Percentiles rank a stretch among this genome's conserved stretches.
Conservation (phyloP, 352 stramenopile genomes). For the Phytophthora pinifolia region DNA sequence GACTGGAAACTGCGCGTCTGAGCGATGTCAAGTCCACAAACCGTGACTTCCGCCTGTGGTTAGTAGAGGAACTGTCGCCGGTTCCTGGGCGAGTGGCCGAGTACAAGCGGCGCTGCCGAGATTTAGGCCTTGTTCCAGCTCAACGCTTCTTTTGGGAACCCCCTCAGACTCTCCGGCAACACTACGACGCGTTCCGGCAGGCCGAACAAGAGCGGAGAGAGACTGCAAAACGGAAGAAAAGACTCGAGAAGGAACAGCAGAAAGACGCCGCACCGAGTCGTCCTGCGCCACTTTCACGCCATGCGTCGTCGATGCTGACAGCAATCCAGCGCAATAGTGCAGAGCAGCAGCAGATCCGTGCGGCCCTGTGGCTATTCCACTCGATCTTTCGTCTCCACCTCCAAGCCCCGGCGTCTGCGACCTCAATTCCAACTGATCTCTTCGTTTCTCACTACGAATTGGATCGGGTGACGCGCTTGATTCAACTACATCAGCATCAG, state of each 20-base stretch:
- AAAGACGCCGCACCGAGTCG: constrained; percentile 3
- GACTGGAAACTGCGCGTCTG: constrained; percentile 33
- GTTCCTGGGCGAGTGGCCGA: not conserved
- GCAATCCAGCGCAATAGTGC: constrained; percentile 15
- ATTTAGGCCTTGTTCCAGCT: constrained; percentile 13
- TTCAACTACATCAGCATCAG: constrained; percentile 35
- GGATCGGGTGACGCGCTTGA: constrained; percentile 26
- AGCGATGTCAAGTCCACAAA: constrained; percentile 29
- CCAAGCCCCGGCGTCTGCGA: not conserved
- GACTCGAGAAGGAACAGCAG: constrained; percentile 10
- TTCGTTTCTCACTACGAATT: constrained; percentile 48
- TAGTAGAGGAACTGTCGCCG: constrained; percentile 24
- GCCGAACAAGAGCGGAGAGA: constrained; percentile 20
- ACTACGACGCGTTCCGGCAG: constrained; percentile 19
- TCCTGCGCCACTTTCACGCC: constrained; percentile 19
- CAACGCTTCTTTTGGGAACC: constrained; percentile 34
- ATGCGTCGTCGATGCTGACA: constrained; percentile 26
- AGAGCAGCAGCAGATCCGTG: constrained; percentile 17
- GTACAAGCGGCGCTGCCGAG: not conserved
- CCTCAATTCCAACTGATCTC: constrained; percentile 29
- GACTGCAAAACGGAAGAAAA: constrained; percentile 12
- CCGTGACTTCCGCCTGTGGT: constrained; percentile 37
- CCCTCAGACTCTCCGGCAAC: constrained; percentile 35
- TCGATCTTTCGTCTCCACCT: constrained; percentile 41
- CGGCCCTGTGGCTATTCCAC: constrained; percentile 55